A percentile compares a stretch with the other conserved stretches of the same genome.
Conservation (phyloP, 2,329 filamentous ascomycete genomes). For the Claviceps africana region DNA sequence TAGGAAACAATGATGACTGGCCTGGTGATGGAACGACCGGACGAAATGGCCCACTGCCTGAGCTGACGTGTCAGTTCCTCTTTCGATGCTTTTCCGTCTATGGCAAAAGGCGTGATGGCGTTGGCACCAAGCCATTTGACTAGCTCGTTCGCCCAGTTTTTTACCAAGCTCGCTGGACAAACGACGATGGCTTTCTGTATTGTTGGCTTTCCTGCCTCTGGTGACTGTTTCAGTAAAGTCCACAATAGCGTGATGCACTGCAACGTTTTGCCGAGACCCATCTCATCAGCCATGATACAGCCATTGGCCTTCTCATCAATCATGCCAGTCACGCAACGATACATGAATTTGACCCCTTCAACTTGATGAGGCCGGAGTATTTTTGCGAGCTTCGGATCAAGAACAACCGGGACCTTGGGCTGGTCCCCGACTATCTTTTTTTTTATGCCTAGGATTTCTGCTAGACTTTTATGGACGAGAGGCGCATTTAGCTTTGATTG, state of each 20-base stretch:
- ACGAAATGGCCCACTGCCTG: constrained; percentile 87
- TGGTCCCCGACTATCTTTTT: constrained; percentile 70
- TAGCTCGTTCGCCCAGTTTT: constrained; percentile 96
- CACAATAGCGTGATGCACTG: constrained; percentile 96
- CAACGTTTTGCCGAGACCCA: constrained; percentile 93
- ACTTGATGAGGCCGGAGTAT: constrained; percentile 92
- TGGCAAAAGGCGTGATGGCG: constrained; percentile 83
- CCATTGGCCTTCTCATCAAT: constrained; percentile 88
- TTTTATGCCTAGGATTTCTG: constrained; percentile 88
- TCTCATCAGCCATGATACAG: constrained; percentile 99
- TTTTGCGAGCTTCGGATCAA: constrained; percentile 79
- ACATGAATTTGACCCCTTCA: constrained; percentile 96
- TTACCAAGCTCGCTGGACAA: constrained; percentile 88
- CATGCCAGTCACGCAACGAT: constrained; percentile 86
- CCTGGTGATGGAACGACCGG: constrained; percentile 74
- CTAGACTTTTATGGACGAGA: constrained; percentile 83
- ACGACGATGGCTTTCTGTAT: constrained; percentile 96
- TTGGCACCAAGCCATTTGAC: constrained; percentile 92
- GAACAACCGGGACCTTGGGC: constrained; percentile 90
- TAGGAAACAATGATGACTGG: constrained; percentile 97
- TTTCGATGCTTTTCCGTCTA: constrained; percentile 92
- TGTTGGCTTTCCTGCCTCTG: constrained; percentile 81
- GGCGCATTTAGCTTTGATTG: constrained; percentile 56
- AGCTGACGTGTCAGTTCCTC: constrained; percentile 83
- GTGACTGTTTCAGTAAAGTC: constrained; percentile 91